phyloP scores from a whole-genome alignment of 2,329 filamentous ascomycete genomes.

The Emergomyces pasteurianus region DNA sequence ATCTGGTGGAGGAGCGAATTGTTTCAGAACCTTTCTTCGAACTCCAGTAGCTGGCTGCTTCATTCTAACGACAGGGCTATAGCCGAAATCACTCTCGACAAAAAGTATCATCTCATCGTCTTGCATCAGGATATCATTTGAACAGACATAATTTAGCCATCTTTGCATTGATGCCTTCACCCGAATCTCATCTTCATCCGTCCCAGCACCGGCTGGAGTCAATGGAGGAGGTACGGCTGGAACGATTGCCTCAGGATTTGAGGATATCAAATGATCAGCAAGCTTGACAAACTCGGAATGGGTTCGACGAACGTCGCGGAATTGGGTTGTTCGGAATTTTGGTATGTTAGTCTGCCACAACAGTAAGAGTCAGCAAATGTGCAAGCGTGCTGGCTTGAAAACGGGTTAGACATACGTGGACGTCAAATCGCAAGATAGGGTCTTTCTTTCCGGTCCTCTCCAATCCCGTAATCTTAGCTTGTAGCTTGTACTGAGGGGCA shows the following conservation, averaged over 20 bases:
- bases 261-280: slow-evolving; percentile 89
- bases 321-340: slow-evolving; percentile 93
- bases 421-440: slow-evolving; percentile 86
- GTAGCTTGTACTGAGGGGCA: slow-evolving; percentile 67
- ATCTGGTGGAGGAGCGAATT: slow-evolving; percentile 93
- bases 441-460: slow-evolving; percentile 94
- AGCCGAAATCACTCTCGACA: slow-evolving; percentile 97
- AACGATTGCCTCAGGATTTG: slow-evolving; percentile 92
- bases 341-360: slow-evolving; percentile 79
- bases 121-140: slow-evolving; percentile 81
- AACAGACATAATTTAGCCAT: slow-evolving; percentile 90
- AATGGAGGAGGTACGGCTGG: slow-evolving; percentile 90
- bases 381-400: background rate
- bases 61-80: slow-evolving; percentile 87
- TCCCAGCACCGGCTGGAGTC: slow-evolving; percentile 87
- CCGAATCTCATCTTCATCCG: slow-evolving; percentile 83
- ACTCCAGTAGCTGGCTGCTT: slow-evolving; percentile 96
- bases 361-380: background rate
- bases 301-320: slow-evolving; percentile 88
- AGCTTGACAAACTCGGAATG: slow-evolving; percentile 95
- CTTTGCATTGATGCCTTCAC: slow-evolving; percentile 84
- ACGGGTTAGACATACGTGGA: slow-evolving; percentile 57
- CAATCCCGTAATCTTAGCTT: slow-evolving; percentile 87
- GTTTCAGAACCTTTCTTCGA: slow-evolving; percentile 88
- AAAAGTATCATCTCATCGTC: slow-evolving; percentile 98